Base-by-base conservation (phyloP, 345 rosid genomes). In the Brassica carinata region DNA sequence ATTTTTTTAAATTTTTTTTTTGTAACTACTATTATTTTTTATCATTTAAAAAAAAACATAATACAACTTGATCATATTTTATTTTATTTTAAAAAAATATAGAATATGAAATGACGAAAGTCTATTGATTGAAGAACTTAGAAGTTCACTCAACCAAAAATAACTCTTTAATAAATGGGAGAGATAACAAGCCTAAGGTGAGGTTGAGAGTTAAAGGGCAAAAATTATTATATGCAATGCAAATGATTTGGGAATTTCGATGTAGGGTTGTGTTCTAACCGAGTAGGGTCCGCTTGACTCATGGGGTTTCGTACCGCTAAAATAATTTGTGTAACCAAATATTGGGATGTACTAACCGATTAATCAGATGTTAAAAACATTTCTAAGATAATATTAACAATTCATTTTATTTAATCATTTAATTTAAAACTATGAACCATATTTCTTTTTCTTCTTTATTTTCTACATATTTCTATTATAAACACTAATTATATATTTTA, bases 221-320 rank as follows among this genome's bases (percentile, higher is more conserved):
- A 73, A 72, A 38, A 73, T 67, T 72, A 79, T 72, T 65, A 66
- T 29, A 72, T 65, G 82, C 77, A 78, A 55, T 79, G 18, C 43
- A 61, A 36, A 73, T 73, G 73, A 67, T 58, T 79, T 79, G 73
- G 62, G 73, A 78, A 79, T 79, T 66, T 79, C 73, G 68, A 67
- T 73, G 82, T 79, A 72, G 69, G 77, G 77, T 58, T 79, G 51
- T 79, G 77, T 79, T 79, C 27, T 30, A 64, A 72, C 58, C 68
- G n/a, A 66, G 82, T 79, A 79, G 82, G 77, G 77, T 73, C 77
- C 62, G 29, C 63, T 40, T 18, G 67, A 18, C 13, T 67, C 51
- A 79, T 79, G 17, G 73, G 73, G 73, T 66, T 79, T 77, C 69
- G 62, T 73, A 71, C 65, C 65, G 33, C 65, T 53, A 18, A 11